Conservation (phyloP, 2,329 filamentous ascomycete species). For the Plenodomus lindquistii region DNA sequence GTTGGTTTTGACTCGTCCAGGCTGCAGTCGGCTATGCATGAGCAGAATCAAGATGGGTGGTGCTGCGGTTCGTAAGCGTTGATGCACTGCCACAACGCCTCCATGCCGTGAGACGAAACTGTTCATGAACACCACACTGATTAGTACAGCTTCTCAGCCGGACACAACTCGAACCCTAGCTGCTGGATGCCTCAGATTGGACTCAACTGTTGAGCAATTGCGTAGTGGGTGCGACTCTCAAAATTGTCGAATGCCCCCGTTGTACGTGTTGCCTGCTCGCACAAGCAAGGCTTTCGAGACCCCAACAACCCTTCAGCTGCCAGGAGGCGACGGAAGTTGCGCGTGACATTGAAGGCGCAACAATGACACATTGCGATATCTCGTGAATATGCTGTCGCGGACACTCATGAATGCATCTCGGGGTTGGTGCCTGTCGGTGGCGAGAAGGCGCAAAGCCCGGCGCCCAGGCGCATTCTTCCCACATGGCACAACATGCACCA, state of each 20-base stretch:
- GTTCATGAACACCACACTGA: constrained; percentile 6
- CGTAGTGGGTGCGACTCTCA: background rate
- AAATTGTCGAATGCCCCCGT: background rate
- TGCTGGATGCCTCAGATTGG: constrained; percentile 1
- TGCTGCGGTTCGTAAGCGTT: constrained; percentile 11
- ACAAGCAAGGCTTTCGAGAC: too few relatives aligned
- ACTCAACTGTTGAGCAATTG: background rate
- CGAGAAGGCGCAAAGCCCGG: background rate
- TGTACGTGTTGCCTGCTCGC: background rate
- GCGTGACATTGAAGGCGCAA: too few relatives aligned
- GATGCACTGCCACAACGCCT: constrained; percentile 15
- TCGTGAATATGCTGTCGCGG: too few relatives aligned
- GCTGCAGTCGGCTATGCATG: constrained; percentile 19
- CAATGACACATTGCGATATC: too few relatives aligned
- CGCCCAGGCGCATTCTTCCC: background rate
- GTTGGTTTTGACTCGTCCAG: constrained; percentile 21
- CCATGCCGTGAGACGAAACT: constrained; percentile 11
- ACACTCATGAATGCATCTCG: too few relatives aligned
- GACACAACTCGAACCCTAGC: constrained; percentile 1
- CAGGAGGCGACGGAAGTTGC: too few relatives aligned
- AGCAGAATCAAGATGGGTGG: constrained; percentile 1
- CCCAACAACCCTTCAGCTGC: too few relatives aligned
- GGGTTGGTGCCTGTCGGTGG: background rate
- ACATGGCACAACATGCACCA: background rate
- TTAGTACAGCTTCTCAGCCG: constrained; percentile 2